Evolutionary conservation across 1,284 basidiomycete genomes (phyloP), one percentile per base, ranked within the genome.

Genomic region (Lentinus polychrous): DNA sequence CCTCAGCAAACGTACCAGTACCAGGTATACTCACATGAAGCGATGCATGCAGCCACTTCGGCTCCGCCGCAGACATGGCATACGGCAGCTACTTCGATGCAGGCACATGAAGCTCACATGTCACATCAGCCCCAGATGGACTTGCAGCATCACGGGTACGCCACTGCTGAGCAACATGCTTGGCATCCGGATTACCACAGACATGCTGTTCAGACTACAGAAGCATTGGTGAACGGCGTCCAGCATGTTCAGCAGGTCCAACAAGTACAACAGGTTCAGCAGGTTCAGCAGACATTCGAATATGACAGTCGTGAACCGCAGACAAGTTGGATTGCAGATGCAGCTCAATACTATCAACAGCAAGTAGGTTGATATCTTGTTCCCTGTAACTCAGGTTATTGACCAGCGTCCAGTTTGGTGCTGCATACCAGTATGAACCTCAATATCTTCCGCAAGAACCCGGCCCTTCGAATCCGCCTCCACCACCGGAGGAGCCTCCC

Each of bases 11-110:
- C 60, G 39, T 79, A 76, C 53, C 60, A 66, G 0, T 79, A 78
- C 53, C 62, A 70, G 27, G 69, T 78, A 0, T 81, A 79, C 49
- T 61, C 63, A 2, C 57, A 68, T 23, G 71, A 71, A 37, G 65
- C 66, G 23, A 69, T 81, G 58, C 76, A 71, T 36, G 69, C 70
- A 8, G 65, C 73, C 8, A 64, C 73, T 10, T 62, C 71, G 34
- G 66, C 69, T 0, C 74, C 76, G 5, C 74, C 78, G 14, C 81
- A 76, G 50, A 69, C 76, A 20, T 86, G 83, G 83, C 81, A 84
- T 58, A 68, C 69, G 46, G 73, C 69, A 14, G 81, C 86, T 39
- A 75, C 78, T 0, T 81, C 83, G 3, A 74, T 81, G 49, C 81
- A 83, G 57, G 77, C 81, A 0, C 82, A 84, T 57, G 61, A 66